A percentile compares a stretch with the other conserved stretches of the same genome.
phyloP scores from a whole-genome alignment of 306 rosid genomes.

The Quercus dentata region DNA sequence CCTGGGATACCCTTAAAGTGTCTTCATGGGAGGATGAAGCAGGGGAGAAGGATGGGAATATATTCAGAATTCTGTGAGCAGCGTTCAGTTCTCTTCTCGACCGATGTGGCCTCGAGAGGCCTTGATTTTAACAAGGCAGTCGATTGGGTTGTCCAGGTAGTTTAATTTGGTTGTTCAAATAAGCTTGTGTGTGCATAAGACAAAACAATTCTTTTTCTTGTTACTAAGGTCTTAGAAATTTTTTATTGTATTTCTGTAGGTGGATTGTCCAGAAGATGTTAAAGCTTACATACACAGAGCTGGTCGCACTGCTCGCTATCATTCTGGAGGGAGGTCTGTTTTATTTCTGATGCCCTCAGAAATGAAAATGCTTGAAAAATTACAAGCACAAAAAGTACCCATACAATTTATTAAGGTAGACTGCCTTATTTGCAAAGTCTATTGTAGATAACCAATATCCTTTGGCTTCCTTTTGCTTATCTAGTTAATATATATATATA shows the following conservation, averaged over 20 bases:
- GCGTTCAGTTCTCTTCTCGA: conserved; percentile 77
- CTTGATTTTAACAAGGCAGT: conserved; percentile 95
- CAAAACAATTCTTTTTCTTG: background rate
- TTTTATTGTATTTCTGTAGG: conserved; percentile 38
- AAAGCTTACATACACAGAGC: conserved; percentile 92
- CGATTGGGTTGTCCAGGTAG: conserved; percentile 98
- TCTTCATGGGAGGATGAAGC: conserved; percentile 92
- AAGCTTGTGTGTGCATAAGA: background rate
- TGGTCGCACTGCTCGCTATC: conserved; percentile 93
- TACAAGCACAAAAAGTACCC: conserved; percentile 71
- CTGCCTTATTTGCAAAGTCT: conserved; percentile 10
- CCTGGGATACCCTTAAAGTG: conserved; percentile 90
- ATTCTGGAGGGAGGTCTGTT: conserved; percentile 73
- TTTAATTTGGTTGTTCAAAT: conserved; percentile 14
- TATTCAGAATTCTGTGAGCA: conserved; percentile 71
- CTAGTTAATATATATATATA: too few relatives aligned
- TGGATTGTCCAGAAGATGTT: conserved; percentile 89
- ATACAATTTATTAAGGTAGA: conserved; percentile 64
- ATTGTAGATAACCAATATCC: background rate
- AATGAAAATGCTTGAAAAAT: conserved; percentile 68
- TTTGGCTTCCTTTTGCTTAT: background rate
- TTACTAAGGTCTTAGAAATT: conserved; percentile 4
- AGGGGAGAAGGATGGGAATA: conserved; percentile 74
- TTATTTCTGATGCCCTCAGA: conserved; percentile 82
- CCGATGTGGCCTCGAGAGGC: conserved; percentile 93